Evolutionary conservation across 164 flowering plant species (phyloP), one percentile per base, ranked within the genome.

Genomic region (Berberis vulgaris): DNA sequence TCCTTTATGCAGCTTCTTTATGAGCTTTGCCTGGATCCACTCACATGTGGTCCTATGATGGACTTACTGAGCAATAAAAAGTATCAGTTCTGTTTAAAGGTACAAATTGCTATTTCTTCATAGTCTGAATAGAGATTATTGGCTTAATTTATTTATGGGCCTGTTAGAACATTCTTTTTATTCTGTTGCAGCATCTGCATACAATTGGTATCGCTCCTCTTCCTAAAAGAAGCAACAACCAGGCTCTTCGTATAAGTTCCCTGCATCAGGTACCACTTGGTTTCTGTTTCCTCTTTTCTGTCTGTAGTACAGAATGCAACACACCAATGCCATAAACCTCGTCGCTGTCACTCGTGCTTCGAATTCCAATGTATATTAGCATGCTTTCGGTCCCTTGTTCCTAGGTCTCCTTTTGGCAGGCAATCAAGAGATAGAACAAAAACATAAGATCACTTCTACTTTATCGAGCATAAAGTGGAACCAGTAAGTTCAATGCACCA

Each of bases 51-150:
- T 53, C 97, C 98, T 53, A 76, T 74, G 5, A 79, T 89, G 90
- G 96, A 89, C 69, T 78, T 95, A 13, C 69, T 95, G 74, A 78
- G 91, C 63, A 82, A 55, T 60, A 95, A 72, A 71, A 91, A 81
- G 73, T 91, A 91, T 65, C 85, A 84, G 53, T 95, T 89, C 73
- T 95, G 89, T 72, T 77, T 85, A 3, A 87, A 89, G 97, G 99
- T 95, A 73, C 38, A 47, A 47, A 47, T 47, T 4, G 0, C 9
- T 47, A 47, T 26, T 26, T 26, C 26, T 26, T 26, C 26, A 26
- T 47, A 7, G 50, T 2, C 10, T 6, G 50, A 6, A 11, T 47
- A 47, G 7, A 1, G 4, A 12, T 67, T 50, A 38, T 42, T 39
- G 5, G n/a, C 46, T 7, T 54, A 26, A 63, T 6, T 49, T 6